Evolutionary conservation across 2,329 filamentous ascomycete genomes (phyloP).

Genomic region (Fusarium sp.): DNA sequence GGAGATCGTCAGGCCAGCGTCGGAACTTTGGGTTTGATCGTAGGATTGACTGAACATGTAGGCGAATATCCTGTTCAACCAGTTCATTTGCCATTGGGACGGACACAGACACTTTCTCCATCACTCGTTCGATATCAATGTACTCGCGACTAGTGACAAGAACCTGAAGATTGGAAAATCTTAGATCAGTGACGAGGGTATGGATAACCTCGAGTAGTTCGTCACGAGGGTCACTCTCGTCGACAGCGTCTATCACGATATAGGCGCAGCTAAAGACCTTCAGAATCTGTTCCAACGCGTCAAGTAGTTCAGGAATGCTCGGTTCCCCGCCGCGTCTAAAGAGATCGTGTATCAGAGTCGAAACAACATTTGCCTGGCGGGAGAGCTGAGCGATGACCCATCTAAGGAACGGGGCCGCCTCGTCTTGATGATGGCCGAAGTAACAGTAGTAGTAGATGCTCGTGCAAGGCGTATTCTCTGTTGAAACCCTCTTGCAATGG

Average conservation of each 20-base stretch:
- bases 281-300: fast-evolving
- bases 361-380: fast-evolving
- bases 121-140: neutral
- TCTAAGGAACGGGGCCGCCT: neutral
- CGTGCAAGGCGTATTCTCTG: fast-evolving
- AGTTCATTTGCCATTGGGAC: neutral
- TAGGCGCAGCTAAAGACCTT: fast-evolving
- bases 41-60: neutral
- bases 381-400: neutral
- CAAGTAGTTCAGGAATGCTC: fast-evolving
- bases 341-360: fast-evolving
- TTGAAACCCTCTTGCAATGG: fast-evolving
- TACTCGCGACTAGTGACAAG: neutral
- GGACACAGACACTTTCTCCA: fast-evolving
- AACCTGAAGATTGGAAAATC: fast-evolving
- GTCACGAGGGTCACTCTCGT: neutral
- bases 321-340: fast-evolving
- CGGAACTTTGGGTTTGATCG: fast-evolving
- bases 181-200: fast-evolving
- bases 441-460: neutral
- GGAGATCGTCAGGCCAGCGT: neutral
- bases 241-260: neutral
- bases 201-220: fast-evolving
- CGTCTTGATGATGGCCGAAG: neutral
- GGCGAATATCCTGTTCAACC: neutral